phyloP scores from a whole-genome alignment of 2,329 filamentous ascomycete species.

The Keithomyces neogunnii region DNA sequence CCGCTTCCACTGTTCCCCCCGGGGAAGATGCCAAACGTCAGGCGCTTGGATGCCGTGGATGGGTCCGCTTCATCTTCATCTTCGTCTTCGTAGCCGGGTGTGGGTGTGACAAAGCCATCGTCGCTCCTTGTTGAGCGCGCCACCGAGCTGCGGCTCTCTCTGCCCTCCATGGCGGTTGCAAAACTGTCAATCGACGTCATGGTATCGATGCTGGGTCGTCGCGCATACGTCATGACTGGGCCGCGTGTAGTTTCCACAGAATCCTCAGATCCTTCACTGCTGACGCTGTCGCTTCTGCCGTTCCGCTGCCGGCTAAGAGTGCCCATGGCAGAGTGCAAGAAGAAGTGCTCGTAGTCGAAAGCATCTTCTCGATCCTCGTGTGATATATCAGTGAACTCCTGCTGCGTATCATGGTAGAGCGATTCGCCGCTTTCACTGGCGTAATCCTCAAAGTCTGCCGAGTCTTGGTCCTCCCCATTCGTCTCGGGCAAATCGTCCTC shows the following conservation, averaged over 20 bases:
- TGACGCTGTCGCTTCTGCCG: constrained; percentile 29
- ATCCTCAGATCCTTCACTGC: constrained; percentile 49
- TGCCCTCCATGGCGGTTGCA: constrained; percentile 46
- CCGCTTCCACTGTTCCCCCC: background rate
- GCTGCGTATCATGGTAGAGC: constrained; percentile 52
- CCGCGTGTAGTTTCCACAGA: constrained; percentile 54
- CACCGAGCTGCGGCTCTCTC: constrained; percentile 28
- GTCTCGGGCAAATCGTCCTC: constrained; percentile 1
- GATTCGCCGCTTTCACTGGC: constrained; percentile 57
- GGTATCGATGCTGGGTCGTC: constrained; percentile 41
- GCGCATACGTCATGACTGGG: constrained; percentile 21
- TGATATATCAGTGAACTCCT: constrained; percentile 48
- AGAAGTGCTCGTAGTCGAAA: constrained; percentile 95
- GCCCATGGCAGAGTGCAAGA: constrained; percentile 85
- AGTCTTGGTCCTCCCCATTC: constrained; percentile 15
- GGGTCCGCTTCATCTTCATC: constrained; percentile 7
- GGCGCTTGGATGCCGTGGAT: constrained; percentile 12
- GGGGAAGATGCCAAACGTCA: constrained; percentile 14
- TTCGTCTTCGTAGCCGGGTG: constrained; percentile 12
- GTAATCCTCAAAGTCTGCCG: constrained; percentile 12
- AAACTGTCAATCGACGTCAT: constrained; percentile 46
- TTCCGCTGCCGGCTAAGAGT: constrained; percentile 46
- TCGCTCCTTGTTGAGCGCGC: constrained; percentile 10
- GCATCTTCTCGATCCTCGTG: constrained; percentile 93
- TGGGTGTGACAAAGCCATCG: constrained; percentile 13